Evolutionary conservation across 129 eudicot genomes (phyloP).

Genomic region (Deinandra increscens): DNA sequence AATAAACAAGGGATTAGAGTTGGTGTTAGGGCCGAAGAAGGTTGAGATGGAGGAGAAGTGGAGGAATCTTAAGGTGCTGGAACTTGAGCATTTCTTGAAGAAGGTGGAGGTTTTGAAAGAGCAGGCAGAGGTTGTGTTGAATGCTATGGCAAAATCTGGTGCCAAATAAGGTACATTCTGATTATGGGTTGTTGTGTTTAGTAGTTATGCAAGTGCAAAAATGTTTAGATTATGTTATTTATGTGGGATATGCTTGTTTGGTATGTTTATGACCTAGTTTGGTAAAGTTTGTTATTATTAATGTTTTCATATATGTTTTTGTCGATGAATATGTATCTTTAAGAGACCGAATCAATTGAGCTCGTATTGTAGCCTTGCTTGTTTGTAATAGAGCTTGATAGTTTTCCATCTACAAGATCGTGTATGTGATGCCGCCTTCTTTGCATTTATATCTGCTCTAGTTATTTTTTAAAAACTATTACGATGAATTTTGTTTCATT

Average conservation of each 20-base stretch:
- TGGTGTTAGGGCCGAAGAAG: constrained; percentile 28
- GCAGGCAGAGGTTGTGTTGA: constrained; percentile 37
- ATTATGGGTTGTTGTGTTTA: constrained; percentile 33
- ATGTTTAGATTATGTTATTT: constrained; percentile 25
- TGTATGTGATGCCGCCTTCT: constrained; percentile 20
- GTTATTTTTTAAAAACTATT: not conserved
- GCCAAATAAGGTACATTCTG: constrained; percentile 32
- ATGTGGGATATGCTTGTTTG: constrained; percentile 36
- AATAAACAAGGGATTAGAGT: constrained; percentile 33
- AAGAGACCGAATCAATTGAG: constrained; percentile 30
- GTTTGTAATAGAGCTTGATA: constrained; percentile 22
- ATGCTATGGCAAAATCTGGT: constrained; percentile 33
- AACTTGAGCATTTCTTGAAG: constrained; percentile 32
- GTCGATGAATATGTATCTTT: constrained; percentile 24
- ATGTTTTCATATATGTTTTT: constrained; percentile 16
- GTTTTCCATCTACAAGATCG: not conserved
- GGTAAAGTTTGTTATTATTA: constrained; percentile 25
- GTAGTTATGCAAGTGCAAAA: constrained; percentile 32
- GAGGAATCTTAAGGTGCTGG: constrained; percentile 40
- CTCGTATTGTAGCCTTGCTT: constrained; percentile 16
- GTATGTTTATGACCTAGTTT: constrained; percentile 31
- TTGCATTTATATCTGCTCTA: constrained; percentile 10
- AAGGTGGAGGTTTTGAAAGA: constrained; percentile 40
- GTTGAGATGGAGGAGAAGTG: constrained; percentile 41
- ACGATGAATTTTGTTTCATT: not conserved